Evolutionary conservation across 495 filamentous ascomycete species (phyloP).

Genomic region (Aspergillus sclerotioniger): DNA sequence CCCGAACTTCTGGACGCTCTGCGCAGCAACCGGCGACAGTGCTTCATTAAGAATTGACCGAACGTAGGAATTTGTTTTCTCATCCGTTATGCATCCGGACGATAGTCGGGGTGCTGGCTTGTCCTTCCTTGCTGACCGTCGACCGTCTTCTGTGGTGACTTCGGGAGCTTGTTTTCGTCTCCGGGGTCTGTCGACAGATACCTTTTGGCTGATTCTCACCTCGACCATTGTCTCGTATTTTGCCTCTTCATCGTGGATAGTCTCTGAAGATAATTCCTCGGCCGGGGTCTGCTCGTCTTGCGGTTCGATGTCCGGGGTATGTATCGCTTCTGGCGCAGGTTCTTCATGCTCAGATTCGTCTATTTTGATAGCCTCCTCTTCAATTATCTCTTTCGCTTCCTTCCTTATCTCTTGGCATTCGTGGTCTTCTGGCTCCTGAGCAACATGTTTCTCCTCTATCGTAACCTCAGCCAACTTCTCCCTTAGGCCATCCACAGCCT

Average conservation of each 20-base stretch:
- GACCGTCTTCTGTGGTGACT: slow-evolving; percentile 7
- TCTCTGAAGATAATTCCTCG: not conserved
- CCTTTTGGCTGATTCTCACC: slow-evolving; percentile 27
- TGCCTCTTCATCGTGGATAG: slow-evolving; percentile 4
- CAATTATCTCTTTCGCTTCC: not conserved
- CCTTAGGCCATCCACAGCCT: slow-evolving; percentile 30
- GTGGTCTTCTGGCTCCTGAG: not conserved
- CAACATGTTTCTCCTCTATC: slow-evolving; percentile 22
- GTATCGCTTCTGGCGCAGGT: not conserved
- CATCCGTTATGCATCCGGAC: slow-evolving; percentile 39
- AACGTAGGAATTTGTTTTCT: slow-evolving; percentile 39
- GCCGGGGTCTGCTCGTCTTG: not conserved
- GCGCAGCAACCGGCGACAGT: slow-evolving; percentile 34
- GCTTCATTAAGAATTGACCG: slow-evolving; percentile 39
- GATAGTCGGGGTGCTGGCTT: slow-evolving; percentile 26
- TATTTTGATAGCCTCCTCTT: not conserved
- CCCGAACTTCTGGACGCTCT: slow-evolving; percentile 41
- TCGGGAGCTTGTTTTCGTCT: slow-evolving; percentile 3
- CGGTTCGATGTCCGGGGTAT: not conserved
- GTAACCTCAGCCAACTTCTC: slow-evolving; percentile 34
- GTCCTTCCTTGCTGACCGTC: slow-evolving; percentile 18
- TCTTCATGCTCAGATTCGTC: not conserved
- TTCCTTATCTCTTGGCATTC: not conserved
- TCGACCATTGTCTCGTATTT: slow-evolving; percentile 33
- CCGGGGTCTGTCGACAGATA: not conserved